A percentile compares a stretch with the other conserved stretches of the same genome.
Conservation (phyloP, 495 filamentous ascomycete genomes). For the Aspergillus cavernicola region DNA sequence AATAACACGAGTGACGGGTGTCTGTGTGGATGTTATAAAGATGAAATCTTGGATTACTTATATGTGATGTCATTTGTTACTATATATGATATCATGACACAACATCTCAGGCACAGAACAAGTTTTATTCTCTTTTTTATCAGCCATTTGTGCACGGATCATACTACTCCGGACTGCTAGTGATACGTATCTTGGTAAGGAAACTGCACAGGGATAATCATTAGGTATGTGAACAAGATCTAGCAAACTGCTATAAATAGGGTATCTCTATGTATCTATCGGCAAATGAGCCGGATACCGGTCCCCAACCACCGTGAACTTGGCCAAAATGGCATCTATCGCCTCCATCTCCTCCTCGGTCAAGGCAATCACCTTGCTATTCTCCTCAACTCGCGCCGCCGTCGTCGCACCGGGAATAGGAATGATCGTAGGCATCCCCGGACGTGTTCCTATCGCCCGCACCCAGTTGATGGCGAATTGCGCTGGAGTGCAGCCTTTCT, state of each 20-base stretch:
- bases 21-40: neutral
- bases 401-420: conserved; percentile 77
- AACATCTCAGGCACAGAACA: neutral
- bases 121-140: no score
- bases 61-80: neutral
- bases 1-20: neutral
- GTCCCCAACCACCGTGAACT: conserved; percentile 33
- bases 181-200: no score
- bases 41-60: neutral
- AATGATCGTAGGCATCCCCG: conserved; percentile 67
- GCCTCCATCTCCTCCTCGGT: conserved; percentile 43
- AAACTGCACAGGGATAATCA: no score
- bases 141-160: no score
- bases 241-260: no score
- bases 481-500: conserved; percentile 66
- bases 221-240: no score
- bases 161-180: no score
- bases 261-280: conserved; percentile 25
- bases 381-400: conserved; percentile 44
- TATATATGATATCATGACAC: neutral
- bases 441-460: conserved; percentile 46
- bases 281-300: conserved; percentile 1
- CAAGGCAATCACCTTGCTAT: conserved; percentile 33
- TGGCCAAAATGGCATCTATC: conserved; percentile 42
- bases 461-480: conserved; percentile 82